Evolutionary conservation across 139 green algal genomes (phyloP).

Genomic region (Picochlorum sp.): DNA sequence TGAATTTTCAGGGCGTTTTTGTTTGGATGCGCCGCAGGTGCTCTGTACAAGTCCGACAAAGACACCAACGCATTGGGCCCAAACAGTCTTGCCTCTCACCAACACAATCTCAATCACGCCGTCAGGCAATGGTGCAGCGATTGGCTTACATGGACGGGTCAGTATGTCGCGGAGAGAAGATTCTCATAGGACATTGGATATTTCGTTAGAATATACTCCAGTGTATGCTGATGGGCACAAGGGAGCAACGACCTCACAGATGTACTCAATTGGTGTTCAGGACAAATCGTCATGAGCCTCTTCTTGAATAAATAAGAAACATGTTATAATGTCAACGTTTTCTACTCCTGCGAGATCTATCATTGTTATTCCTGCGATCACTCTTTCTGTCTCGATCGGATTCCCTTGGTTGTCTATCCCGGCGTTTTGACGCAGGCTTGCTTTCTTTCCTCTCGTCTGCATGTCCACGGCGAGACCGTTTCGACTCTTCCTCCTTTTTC

Average conservation of each 20-base stretch:
- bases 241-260: conserved; percentile 2
- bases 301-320: no score
- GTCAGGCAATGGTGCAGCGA: neutral
- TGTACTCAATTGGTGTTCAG: conserved; percentile 25
- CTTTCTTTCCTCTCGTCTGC: no score
- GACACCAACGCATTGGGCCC: conserved; percentile 81
- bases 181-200: conserved; percentile 65
- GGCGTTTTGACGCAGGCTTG: no score
- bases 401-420: no score
- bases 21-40: conserved; percentile 51
- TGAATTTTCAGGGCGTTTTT: conserved; percentile 76
- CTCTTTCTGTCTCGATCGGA: no score
- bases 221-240: conserved; percentile 16
- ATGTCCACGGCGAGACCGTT: no score
- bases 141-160: conserved; percentile 44
- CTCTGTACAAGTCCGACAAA: conserved; percentile 71
- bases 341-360: no score
- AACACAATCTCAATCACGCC: conserved; percentile 37
- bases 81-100: conserved; percentile 76
- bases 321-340: no score
- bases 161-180: conserved; percentile 54
- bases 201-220: conserved; percentile 46
- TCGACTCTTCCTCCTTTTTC: neutral
- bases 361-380: no score
- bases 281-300: neutral